Conservation (phyloP, 441 rosid species). For the Gossypium lobatum region DNA sequence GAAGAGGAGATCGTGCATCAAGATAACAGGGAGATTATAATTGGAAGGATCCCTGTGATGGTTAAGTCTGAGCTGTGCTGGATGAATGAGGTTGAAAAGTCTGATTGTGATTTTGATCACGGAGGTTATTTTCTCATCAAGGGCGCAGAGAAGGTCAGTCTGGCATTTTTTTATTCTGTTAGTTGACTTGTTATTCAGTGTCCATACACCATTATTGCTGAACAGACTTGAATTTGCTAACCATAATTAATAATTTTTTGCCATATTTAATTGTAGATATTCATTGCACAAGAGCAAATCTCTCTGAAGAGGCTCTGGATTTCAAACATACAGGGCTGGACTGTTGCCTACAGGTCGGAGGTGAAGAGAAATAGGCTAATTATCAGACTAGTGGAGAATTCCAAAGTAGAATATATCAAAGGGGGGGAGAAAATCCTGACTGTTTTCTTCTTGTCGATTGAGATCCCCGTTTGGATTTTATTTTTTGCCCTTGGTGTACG, state of each 20-base stretch:
- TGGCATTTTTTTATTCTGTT: not conserved
- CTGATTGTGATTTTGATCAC: constrained; percentile 83
- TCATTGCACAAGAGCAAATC: constrained; percentile 87
- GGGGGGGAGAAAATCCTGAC: constrained; percentile 66
- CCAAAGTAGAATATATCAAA: constrained; percentile 38
- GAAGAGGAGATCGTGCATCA: constrained; percentile 30
- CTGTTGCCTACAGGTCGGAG: constrained; percentile 58
- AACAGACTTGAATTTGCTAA: not conserved
- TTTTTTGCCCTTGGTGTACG: constrained; percentile 78
- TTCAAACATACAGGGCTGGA: constrained; percentile 56
- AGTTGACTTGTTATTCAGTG: not conserved
- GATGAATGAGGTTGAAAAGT: constrained; percentile 51
- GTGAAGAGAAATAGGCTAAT: constrained; percentile 58
- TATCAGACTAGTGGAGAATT: constrained; percentile 43
- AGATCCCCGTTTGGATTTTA: constrained; percentile 73
- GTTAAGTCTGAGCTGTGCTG: constrained; percentile 81
- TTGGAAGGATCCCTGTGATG: constrained; percentile 93
- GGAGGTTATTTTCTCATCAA: constrained; percentile 86
- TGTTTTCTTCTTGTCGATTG: constrained; percentile 71
- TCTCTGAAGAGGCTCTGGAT: constrained; percentile 86
- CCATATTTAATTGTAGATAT: constrained; percentile 37
- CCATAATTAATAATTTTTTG: not conserved
- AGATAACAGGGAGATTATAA: constrained; percentile 41
- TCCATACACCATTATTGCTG: not conserved
- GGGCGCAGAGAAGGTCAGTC: constrained; percentile 84